Evolutionary conservation across 768 basidiomycete species (phyloP).

Genomic region (Pleurotus djamor): DNA sequence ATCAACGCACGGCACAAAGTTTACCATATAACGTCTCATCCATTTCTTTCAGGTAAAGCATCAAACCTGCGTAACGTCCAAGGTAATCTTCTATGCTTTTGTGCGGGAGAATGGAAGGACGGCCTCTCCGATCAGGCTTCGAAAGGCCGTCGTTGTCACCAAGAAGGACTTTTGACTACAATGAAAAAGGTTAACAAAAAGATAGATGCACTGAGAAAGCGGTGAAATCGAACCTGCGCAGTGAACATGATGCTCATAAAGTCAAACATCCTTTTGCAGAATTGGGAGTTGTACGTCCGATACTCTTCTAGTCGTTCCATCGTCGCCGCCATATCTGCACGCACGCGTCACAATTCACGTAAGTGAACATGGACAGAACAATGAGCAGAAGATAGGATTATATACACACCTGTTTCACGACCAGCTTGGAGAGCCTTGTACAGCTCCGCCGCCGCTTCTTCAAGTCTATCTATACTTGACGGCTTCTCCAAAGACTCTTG

Average conservation of each 20-base stretch:
- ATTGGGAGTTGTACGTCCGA: slow-evolving; percentile 84
- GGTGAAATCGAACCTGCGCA: slow-evolving; percentile 61
- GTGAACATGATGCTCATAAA: slow-evolving; percentile 91
- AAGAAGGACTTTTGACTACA: slow-evolving; percentile 65
- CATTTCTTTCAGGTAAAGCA: slow-evolving; percentile 96
- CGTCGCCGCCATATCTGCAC: slow-evolving; percentile 90
- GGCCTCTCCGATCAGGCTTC: slow-evolving; percentile 37
- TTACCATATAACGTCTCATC: slow-evolving; percentile 86
- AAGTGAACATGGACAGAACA: neutral
- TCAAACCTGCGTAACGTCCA: slow-evolving; percentile 83
- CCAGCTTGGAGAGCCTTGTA: slow-evolving; percentile 94
- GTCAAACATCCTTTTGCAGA: slow-evolving; percentile 89
- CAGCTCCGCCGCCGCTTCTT: slow-evolving; percentile 81
- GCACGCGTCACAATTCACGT: neutral
- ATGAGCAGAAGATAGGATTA: neutral
- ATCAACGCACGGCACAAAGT: slow-evolving; percentile 75
- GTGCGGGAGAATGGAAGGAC: slow-evolving; percentile 59
- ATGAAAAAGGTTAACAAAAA: neutral
- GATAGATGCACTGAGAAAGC: neutral
- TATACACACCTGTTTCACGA: slow-evolving; percentile 73
- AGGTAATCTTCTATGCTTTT: slow-evolving; percentile 77
- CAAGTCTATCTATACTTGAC: slow-evolving; percentile 72
- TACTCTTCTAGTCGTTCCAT: slow-evolving; percentile 94
- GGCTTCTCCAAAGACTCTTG: slow-evolving; percentile 89
- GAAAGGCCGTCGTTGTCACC: slow-evolving; percentile 59